Conservation (phyloP, 2,329 filamentous ascomycete species). For the Phaeosphaeriaceae sp. region DNA sequence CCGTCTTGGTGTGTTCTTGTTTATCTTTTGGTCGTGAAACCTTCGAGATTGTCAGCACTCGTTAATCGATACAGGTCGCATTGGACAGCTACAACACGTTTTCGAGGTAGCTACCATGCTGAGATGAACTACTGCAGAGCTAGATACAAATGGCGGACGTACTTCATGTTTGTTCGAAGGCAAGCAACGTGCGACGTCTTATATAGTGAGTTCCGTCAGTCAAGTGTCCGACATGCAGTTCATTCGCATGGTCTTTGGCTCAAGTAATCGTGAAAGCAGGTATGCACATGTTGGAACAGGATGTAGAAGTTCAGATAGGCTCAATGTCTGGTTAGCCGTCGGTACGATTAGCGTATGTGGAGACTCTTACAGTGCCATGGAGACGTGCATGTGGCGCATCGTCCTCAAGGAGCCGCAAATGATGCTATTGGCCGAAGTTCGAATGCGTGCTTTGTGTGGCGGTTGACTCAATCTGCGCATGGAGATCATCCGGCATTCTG, state of each 20-base stretch:
- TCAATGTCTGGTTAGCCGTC: background rate
- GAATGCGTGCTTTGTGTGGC: background rate
- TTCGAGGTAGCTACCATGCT: too few species aligned
- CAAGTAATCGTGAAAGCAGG: too few species aligned
- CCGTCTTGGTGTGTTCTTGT: background rate
- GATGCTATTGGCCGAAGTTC: background rate
- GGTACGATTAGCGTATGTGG: constrained; percentile 1
- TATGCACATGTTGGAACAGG: too few species aligned
- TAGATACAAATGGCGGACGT: background rate
- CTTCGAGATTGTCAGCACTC: background rate
- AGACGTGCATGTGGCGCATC: background rate
- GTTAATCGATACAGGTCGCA: background rate
- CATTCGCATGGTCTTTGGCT: background rate
- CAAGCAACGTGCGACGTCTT: too few species aligned
- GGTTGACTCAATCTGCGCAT: background rate
- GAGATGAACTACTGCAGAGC: too few species aligned
- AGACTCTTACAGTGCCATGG: background rate
- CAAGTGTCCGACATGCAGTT: background rate
- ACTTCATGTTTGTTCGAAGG: background rate
- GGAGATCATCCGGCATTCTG: background rate
- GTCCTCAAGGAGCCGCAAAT: background rate
- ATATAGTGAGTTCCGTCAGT: too few species aligned
- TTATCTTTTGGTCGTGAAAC: background rate
- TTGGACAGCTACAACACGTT: too few species aligned
- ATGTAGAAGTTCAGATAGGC: background rate